A percentile compares a stretch with the other conserved stretches of the same genome.
Conservation (phyloP, 768 basidiomycete genomes). For the Tylopilus subfusipes region DNA sequence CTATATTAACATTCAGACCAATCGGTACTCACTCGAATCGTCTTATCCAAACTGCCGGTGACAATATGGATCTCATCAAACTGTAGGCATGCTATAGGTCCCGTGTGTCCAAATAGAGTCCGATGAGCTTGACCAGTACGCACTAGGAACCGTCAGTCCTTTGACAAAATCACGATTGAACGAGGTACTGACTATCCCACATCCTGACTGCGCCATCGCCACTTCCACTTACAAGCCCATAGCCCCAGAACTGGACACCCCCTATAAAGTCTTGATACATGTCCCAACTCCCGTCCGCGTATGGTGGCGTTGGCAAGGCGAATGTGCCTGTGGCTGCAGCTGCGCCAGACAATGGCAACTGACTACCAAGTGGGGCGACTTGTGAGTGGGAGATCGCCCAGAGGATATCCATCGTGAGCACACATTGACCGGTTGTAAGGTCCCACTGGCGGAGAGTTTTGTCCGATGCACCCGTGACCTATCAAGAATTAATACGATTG, state of each 20-base stretch:
- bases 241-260: conserved; percentile 97
- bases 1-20: not conserved
- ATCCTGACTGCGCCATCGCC: conserved; percentile 96
- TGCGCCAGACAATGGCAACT: conserved; percentile 48
- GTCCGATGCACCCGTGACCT: conserved; percentile 98
- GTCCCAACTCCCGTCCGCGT: conserved; percentile 88
- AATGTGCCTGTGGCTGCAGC: conserved; percentile 62
- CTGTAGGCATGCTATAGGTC: conserved; percentile 88
- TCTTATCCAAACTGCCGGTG: conserved; percentile 92
- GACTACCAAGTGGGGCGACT: conserved; percentile 37
- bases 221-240: conserved; percentile 94
- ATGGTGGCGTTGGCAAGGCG: conserved; percentile 81
- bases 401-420: conserved; percentile 99
- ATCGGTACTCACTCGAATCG: conserved; percentile 63
- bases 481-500: conserved; percentile 17
- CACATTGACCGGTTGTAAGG: conserved; percentile 93
- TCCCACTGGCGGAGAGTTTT: conserved; percentile 99
- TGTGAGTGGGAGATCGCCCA: conserved; percentile 97
- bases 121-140: conserved; percentile 96
- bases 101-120: conserved; percentile 89
- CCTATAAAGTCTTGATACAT: conserved; percentile 98
- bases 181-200: conserved; percentile 87
- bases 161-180: not conserved
- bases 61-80: conserved; percentile 95
- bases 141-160: conserved; percentile 50